Evolutionary conservation across 2,329 filamentous ascomycete genomes (phyloP), one percentile per base, ranked within the genome.

Genomic region (Xylaria sp.): DNA sequence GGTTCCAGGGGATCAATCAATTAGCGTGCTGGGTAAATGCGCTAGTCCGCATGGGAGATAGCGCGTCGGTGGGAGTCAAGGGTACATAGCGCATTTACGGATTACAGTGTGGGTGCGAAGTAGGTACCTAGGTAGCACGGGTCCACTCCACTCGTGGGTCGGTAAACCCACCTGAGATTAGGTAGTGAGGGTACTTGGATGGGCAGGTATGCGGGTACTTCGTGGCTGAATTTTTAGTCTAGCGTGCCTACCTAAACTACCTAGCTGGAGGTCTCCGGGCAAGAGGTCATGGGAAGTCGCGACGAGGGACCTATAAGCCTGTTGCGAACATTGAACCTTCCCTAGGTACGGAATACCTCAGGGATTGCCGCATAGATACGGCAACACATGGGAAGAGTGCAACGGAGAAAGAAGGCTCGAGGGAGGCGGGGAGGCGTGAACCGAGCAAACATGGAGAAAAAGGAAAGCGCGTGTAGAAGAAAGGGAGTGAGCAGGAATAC

Each of bases 1-100:
- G 61, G 59, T 59, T 35, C 59, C 42, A 46, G 62, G 59, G 62
- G 62, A 64, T 64, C 57, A 58, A 60, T 62, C 55, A 59, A 49
- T 30, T 48, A 51, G 49, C 49, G 59, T 53, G 47, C 35, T 52
- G 58, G 53, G 47, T 53, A 57, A 37, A 52, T 30, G 39, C 46
- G 47, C 42, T 35, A 46, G 44, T 6, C 51, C 18, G 39, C 30
- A 49, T 48, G 39, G 50, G 46, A 48, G 34, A 35, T 53, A 54
- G 52, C 10, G 55, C 42, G 9, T 51, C 11, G 11, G 46, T 47
- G 58, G 53, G 55, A 39, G 42, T 48, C 39, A 52, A 59, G 56
- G 53, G 52, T 51, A 39, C 23, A n/a, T 42, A 13, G 9, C 9
- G 42, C 42, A 46, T 46, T 46, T 13, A 30, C 23, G 23, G 23